Conservation (phyloP, 2,329 filamentous ascomycete species). For the Fusarium chaquense region DNA sequence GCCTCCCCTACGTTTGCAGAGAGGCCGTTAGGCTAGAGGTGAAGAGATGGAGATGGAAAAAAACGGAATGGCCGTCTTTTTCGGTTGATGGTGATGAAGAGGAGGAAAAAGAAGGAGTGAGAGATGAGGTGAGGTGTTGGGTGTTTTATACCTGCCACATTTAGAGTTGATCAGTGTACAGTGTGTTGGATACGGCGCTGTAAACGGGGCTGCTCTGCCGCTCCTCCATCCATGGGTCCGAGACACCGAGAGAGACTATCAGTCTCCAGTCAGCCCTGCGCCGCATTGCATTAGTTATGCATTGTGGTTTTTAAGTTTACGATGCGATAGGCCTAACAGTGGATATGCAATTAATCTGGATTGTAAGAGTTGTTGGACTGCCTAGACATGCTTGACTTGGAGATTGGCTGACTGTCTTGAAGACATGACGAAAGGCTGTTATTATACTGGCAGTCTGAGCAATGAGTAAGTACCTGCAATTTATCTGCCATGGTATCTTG, state of each 20-base stretch:
- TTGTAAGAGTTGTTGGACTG: neutral
- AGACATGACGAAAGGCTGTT: no score
- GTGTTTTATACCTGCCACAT: conserved; percentile 33
- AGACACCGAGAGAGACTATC: neutral
- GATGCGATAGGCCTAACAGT: neutral
- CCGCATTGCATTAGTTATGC: neutral
- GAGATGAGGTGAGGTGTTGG: neutral
- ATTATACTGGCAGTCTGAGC: neutral
- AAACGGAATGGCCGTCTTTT: conserved; percentile 29
- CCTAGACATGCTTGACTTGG: neutral
- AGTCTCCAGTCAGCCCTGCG: neutral
- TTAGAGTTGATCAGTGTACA: conserved; percentile 17
- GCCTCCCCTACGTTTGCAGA: conserved; percentile 45
- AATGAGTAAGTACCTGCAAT: no score
- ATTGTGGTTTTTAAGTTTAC: no score
- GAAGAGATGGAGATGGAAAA: neutral
- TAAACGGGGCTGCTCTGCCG: neutral
- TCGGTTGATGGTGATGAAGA: conserved; percentile 14
- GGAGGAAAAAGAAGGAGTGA: conserved; percentile 6
- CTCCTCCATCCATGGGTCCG: conserved; percentile 9
- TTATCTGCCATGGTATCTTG: neutral
- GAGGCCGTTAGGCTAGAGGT: conserved; percentile 38
- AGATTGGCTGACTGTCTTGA: no score
- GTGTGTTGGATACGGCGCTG: conserved; percentile 31
- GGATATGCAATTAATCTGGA: neutral